Evolutionary conservation across 345 rosid genomes (phyloP), one percentile per base, ranked within the genome.

Genomic region (Nasturtium officinale): DNA sequence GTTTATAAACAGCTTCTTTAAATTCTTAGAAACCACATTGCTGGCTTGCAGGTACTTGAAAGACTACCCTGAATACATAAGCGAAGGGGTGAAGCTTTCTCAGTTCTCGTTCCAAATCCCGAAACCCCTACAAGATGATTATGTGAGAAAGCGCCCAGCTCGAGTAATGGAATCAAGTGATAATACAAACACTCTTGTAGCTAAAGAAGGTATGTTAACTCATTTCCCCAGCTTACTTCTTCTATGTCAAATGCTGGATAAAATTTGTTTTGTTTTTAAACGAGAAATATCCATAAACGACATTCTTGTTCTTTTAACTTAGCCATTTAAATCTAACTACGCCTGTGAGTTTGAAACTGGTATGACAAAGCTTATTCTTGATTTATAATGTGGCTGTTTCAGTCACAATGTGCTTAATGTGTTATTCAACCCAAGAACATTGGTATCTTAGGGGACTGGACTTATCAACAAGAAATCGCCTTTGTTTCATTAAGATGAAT

Each of bases 91-190:
- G 20, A 86, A 65, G 11, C 65, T 85, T 61, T 84, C 93, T 13
- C 81, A 78, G 61, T 90, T 90, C 79, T 90, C 96, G 8, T 90
- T 90, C 72, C 91, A 83, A 80, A 83, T 80, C 60, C 96, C 96
- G 7, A 86, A 69, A 83, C 96, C 96, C 37, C 79, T 86, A 72
- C 90, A 69, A 75, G 84, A 85, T 30, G 69, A 82, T 72, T 87
- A 90, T 74, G 90, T 88, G 47, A 82, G 89, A 75, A 90, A 86
- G 79, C 87, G 87, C 48, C 85, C 81, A 43, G 32, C 85, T 59
- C 77, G 71, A 29, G 2, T 12, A 51, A 25, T 54, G 25, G 72
- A 81, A 62, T 65, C 87, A 48, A 65, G 32, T 21, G 85, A 82
- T 59, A 33, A 79, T 74, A 17, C 61, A 32, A 79, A 50, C 63